Conservation (phyloP, 2,329 filamentous ascomycete genomes). For the Trichoderma asperellum region DNA sequence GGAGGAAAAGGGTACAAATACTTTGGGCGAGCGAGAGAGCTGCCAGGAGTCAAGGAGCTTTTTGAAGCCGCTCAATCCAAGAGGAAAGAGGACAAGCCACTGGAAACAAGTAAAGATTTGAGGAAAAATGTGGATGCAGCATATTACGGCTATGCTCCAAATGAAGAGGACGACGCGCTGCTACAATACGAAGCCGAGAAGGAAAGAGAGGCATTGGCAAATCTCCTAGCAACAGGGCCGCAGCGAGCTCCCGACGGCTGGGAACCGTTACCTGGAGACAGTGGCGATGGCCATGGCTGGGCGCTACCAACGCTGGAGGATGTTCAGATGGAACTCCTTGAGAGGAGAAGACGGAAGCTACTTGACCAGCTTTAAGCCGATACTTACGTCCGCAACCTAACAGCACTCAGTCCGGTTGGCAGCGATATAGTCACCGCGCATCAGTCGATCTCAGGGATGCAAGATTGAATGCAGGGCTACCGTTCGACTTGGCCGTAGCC, state of each 20-base stretch:
- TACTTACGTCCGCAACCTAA: not conserved
- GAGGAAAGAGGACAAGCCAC: slow-evolving; percentile 63
- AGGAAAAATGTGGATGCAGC: slow-evolving; percentile 82
- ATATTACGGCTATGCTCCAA: slow-evolving; percentile 93
- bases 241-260: slow-evolving; percentile 68
- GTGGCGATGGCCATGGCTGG: slow-evolving; percentile 82
- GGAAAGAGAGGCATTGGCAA: slow-evolving; percentile 78
- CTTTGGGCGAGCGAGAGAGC: slow-evolving; percentile 85
- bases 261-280: slow-evolving; percentile 85
- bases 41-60: slow-evolving; percentile 95
- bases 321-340: slow-evolving; percentile 91
- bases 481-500: not conserved
- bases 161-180: slow-evolving; percentile 84
- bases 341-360: slow-evolving; percentile 79
- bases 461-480: not conserved
- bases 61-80: slow-evolving; percentile 76
- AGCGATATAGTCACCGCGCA: not conserved
- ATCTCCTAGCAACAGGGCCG: slow-evolving; percentile 62
- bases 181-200: slow-evolving; percentile 80
- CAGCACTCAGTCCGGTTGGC: not conserved
- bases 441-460: not conserved
- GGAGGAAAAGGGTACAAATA: slow-evolving; percentile 92
- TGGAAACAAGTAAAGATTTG: slow-evolving; percentile 70
- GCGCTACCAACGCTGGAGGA: slow-evolving; percentile 83
- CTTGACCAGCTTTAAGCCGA: slow-evolving; percentile 71